Conservation (phyloP, 257 asterid genomes). For the Penstemon eatonii region DNA sequence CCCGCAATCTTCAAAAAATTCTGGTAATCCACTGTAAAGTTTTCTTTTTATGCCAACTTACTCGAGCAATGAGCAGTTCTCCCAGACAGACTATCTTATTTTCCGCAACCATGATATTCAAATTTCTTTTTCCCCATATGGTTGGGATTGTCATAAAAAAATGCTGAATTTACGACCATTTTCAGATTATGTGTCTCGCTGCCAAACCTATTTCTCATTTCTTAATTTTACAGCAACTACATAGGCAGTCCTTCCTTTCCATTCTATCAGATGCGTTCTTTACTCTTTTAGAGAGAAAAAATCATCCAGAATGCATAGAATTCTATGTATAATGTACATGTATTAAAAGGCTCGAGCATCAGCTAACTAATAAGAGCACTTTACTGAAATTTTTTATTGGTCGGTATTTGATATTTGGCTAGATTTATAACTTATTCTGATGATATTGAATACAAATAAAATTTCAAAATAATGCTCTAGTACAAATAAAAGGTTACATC, state of each 20-base stretch:
- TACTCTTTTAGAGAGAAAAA: background rate
- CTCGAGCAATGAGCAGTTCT: background rate
- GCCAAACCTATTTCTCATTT: background rate
- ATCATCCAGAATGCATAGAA: background rate
- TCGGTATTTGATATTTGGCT: background rate
- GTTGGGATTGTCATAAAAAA: background rate
- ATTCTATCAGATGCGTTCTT: background rate
- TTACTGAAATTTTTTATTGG: slow-evolving; percentile 2
- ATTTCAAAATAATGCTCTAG: background rate
- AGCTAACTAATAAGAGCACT: slow-evolving; percentile 14
- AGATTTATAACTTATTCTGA: background rate
- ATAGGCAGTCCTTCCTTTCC: slow-evolving; percentile 8
- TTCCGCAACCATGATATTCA: no score
- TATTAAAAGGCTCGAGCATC: background rate
- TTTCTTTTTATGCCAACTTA: background rate
- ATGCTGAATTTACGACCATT: background rate
- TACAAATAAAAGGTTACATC: background rate
- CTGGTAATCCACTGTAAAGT: background rate
- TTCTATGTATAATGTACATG: slow-evolving; percentile 8
- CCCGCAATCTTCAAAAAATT: slow-evolving; percentile 11
- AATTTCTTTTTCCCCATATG: background rate
- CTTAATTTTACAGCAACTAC: background rate
- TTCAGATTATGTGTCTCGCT: background rate
- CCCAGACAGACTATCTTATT: no score
- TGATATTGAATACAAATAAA: background rate